These are phyloP conservation scores for Suhomyces bribrorum DNA, from an alignment of 1,139 yeast genomes.

Conservation along the genomic window DNA sequence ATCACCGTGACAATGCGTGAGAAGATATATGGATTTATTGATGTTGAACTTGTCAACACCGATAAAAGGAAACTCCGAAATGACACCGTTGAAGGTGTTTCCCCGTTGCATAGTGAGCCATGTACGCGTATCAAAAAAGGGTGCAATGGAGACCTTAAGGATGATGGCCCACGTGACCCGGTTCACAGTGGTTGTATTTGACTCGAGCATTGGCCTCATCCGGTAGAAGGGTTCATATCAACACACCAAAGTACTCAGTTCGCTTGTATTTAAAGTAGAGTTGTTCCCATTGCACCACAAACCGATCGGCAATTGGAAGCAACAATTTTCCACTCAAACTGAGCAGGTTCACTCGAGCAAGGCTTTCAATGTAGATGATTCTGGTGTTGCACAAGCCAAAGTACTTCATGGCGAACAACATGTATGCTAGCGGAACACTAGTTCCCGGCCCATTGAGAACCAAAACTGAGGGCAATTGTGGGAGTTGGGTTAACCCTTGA, in stretches of 20 bases:
- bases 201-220: too few relatives aligned
- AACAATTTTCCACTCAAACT: slow-evolving; percentile 77
- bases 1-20: slow-evolving; percentile 61
- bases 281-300: slow-evolving; percentile 89
- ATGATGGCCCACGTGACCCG: neutral
- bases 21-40: slow-evolving; percentile 30
- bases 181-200: neutral
- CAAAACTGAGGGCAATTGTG: slow-evolving; percentile 50
- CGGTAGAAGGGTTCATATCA: slow-evolving; percentile 61
- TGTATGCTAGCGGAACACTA: slow-evolving; percentile 72
- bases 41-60: slow-evolving; percentile 48
- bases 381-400: slow-evolving; percentile 55
- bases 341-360: slow-evolving; percentile 77
- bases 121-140: slow-evolving; percentile 2
- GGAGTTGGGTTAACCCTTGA: slow-evolving; percentile 19
- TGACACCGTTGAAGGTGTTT: slow-evolving; percentile 28
- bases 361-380: slow-evolving; percentile 80
- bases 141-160: neutral
- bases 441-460: slow-evolving; percentile 95
- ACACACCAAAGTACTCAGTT: slow-evolving; percentile 75
- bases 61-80: slow-evolving; percentile 38
- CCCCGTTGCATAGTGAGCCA: slow-evolving; percentile 13
- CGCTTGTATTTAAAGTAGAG: slow-evolving; percentile 55
- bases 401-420: slow-evolving; percentile 54
- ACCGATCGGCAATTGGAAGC: slow-evolving; percentile 69